phyloP scores from a whole-genome alignment of 305 asterid species.

The Solanum hybrid region DNA sequence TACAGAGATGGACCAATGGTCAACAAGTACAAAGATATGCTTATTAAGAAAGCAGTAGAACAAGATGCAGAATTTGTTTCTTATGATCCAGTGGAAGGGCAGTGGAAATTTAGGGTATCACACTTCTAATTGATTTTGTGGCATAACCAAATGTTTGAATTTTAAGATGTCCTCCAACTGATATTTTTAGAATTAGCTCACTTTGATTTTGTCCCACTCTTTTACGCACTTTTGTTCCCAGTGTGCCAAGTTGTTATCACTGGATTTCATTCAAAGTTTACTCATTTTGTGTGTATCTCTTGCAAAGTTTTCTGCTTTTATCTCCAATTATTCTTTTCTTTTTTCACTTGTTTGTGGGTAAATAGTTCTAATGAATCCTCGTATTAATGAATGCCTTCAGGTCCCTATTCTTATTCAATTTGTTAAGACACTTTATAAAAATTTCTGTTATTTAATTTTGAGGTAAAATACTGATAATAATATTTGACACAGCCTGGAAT shows the following conservation, averaged over 20 bases:
- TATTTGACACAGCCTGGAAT: background rate
- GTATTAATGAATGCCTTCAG: background rate
- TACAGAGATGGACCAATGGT: constrained; percentile 49
- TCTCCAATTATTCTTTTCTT: background rate
- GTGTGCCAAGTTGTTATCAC: background rate
- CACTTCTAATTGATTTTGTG: constrained; percentile 27
- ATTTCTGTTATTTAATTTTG: background rate
- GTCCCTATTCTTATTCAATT: background rate
- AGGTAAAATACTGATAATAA: background rate
- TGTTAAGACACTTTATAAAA: background rate
- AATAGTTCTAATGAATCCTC: background rate
- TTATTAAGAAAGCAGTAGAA: background rate
- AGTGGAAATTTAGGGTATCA: constrained; percentile 67
- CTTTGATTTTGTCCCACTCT: background rate
- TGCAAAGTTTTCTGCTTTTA: background rate
- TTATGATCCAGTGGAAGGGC: constrained; percentile 31
- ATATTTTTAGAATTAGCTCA: background rate
- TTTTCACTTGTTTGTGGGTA: background rate
- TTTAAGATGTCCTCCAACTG: background rate
- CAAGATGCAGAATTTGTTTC: background rate
- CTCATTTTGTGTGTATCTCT: background rate
- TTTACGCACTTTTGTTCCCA: background rate
- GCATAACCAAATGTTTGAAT: background rate
- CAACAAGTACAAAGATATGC: background rate
- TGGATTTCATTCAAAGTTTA: background rate